Base-by-base conservation (phyloP, 768 basidiomycete genomes). In the Tulasnella sp. region DNA sequence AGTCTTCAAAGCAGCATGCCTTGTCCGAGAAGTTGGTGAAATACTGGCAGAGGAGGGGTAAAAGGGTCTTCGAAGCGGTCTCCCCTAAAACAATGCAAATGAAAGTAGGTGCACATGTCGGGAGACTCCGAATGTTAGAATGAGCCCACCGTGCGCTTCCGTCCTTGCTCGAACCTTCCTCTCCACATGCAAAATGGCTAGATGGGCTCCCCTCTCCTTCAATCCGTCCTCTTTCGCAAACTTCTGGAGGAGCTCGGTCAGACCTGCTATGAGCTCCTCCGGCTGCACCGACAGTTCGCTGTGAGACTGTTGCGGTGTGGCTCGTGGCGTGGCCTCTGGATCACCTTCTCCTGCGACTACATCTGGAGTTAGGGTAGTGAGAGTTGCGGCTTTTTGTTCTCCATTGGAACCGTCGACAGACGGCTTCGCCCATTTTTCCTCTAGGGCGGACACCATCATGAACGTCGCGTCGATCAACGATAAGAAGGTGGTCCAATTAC, bases 401-500 rank as follows among this genome's bases (percentile, higher is more conserved):
- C 31, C 53, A 54, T 42, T 29, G 31, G 59, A 45, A 3, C n/a
- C 43, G 27, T 59, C 62, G n/a, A 61, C 55, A n/a, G 61, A 57
- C 25, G 53, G 53, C 45, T 34, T 25, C 17, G 9, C 38, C 29
- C 3, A 48, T 66, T 49, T 10, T 65, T 64, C 45, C 68, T 63
- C 0, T 69, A 65, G 42, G 75, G 55, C 15, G 15, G 34, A 5
- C 34, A 38, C 34, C 51, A 73, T 68, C 41, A 72, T 69, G 62
- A 91, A 83, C 8, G 82, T 75, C 1, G 80, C 81, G 62, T 91
- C 83, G 4, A 91, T 70, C 21, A 90, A 70, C 4, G 87, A 78
- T 44, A 87, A 68, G 67, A 91, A 89, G 65, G 89, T 87, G 4
- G 87, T 74, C 89, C 90, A 92, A 65, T 91, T 91, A 38, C 87